These are phyloP conservation scores for Phylloporus arenicola DNA, from an alignment of 768 basidiomycete genomes.

Conservation along the genomic window DNA sequence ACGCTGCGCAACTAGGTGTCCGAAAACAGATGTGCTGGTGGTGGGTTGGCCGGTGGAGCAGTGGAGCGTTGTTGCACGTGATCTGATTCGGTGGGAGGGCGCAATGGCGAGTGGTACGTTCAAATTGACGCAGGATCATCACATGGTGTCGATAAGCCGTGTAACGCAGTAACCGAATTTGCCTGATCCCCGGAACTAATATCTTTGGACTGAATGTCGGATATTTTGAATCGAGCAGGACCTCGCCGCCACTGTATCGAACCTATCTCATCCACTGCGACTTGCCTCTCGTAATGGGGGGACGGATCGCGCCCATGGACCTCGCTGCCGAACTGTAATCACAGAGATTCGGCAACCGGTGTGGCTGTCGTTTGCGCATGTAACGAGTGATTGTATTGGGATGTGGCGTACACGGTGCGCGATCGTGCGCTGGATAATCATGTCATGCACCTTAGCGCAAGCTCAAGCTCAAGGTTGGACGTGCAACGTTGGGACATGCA, in stretches of 20 bases:
- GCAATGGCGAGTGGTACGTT: neutral
- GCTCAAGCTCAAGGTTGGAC: neutral
- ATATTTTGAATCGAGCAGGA: too few relatives aligned
- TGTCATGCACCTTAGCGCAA: too few relatives aligned
- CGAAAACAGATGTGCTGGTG: conserved; percentile 57
- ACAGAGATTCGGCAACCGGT: neutral
- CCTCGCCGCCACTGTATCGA: neutral
- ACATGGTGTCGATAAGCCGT: neutral
- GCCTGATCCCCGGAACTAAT: too few relatives aligned
- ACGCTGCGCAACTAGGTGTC: conserved; percentile 40
- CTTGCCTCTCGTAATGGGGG: neutral
- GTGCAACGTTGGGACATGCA: neutral
- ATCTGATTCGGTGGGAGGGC: neutral
- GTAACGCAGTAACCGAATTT: neutral
- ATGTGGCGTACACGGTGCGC: neutral
- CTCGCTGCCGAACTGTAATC: neutral
- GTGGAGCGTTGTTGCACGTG: neutral
- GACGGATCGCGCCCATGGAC: neutral
- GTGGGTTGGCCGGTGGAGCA: conserved; percentile 52
- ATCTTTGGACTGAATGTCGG: too few relatives aligned
- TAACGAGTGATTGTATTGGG: neutral
- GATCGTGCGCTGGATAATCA: neutral
- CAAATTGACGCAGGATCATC: neutral
- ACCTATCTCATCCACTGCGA: neutral
- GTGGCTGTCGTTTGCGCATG: neutral